phyloP scores from a whole-genome alignment of 2,329 filamentous ascomycete genomes.

The Trichophyton schoenleinii region DNA sequence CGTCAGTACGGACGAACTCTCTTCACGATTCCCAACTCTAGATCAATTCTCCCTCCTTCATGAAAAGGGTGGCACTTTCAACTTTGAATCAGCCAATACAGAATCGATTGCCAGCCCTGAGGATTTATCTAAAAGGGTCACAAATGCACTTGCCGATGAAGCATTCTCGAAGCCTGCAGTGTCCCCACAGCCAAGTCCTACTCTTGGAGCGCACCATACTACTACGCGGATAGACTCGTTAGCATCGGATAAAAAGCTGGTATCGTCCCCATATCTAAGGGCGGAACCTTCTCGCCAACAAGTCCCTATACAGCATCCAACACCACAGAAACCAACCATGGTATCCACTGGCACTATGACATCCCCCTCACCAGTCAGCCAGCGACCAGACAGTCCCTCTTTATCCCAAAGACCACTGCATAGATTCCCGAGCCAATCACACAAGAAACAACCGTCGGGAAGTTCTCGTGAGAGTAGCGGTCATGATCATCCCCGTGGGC shows the following conservation, averaged over 20 bases:
- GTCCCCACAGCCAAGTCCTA: slow-evolving; percentile 21
- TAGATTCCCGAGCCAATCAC: slow-evolving; percentile 39
- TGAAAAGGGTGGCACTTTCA: slow-evolving; percentile 70
- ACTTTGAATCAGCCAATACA: slow-evolving; percentile 54
- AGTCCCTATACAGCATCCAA: slow-evolving; percentile 27
- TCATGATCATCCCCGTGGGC: slow-evolving; percentile 6
- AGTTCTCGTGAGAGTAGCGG: slow-evolving; percentile 30
- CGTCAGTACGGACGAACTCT: slow-evolving; percentile 60
- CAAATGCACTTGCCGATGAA: slow-evolving; percentile 69
- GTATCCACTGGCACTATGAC: slow-evolving; percentile 76
- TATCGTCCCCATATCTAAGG: slow-evolving; percentile 16
- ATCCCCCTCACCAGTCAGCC: slow-evolving; percentile 36
- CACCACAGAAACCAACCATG: slow-evolving; percentile 42
- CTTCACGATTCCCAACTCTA: slow-evolving; percentile 73
- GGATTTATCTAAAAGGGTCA: slow-evolving; percentile 52
- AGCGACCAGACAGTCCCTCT: slow-evolving; percentile 19
- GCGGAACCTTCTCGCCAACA: slow-evolving; percentile 20
- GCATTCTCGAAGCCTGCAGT: slow-evolving; percentile 51
- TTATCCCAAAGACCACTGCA: slow-evolving; percentile 36
- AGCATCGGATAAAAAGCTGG: slow-evolving; percentile 15
- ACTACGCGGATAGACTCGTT: slow-evolving; percentile 10
- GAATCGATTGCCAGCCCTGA: slow-evolving; percentile 35
- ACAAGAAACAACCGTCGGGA: slow-evolving; percentile 37
- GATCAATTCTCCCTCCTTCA: slow-evolving; percentile 88
- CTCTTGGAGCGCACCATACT: slow-evolving; percentile 17